Conservation (phyloP, 306 rosid species). For the Dryas drummondii region DNA sequence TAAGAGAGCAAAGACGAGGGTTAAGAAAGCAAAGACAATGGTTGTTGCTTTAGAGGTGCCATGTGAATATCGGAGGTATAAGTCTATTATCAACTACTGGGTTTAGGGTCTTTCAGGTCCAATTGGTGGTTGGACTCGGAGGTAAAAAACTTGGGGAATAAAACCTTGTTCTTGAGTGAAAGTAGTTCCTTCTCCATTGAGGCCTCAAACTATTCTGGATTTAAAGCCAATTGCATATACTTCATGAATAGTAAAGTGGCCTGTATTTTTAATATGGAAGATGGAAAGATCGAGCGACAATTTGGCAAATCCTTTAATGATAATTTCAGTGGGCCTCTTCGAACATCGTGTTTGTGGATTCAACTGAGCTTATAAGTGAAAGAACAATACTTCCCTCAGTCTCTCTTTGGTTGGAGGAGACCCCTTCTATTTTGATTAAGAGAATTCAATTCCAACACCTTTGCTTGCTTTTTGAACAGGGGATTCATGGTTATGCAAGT, state of each 20-base stretch:
- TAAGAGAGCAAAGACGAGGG: too few relatives aligned
- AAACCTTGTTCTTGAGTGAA: neutral
- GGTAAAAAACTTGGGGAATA: neutral
- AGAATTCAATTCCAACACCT: neutral
- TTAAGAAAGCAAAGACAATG: too few relatives aligned
- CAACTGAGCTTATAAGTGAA: too few relatives aligned
- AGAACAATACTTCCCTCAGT: too few relatives aligned
- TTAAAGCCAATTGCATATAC: neutral
- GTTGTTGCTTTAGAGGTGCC: neutral
- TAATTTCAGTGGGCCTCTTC: too few relatives aligned
- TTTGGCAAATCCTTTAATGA: neutral
- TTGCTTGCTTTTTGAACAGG: constrained; percentile 18
- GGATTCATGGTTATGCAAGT: constrained; percentile 27
- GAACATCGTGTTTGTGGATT: too few relatives aligned
- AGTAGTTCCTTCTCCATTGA: neutral
- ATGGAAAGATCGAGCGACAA: neutral
- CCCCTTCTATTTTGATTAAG: too few relatives aligned
- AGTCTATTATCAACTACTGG: neutral
- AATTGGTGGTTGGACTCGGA: neutral
- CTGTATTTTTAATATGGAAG: neutral
- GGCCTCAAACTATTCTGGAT: neutral
- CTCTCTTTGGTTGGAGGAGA: too few relatives aligned
- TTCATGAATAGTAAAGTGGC: neutral
- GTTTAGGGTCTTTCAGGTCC: neutral
- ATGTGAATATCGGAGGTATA: neutral